Evolutionary conservation across 768 basidiomycete genomes (phyloP), one percentile per base, ranked within the genome.

Genomic region (Gloeophyllum trabeum): DNA sequence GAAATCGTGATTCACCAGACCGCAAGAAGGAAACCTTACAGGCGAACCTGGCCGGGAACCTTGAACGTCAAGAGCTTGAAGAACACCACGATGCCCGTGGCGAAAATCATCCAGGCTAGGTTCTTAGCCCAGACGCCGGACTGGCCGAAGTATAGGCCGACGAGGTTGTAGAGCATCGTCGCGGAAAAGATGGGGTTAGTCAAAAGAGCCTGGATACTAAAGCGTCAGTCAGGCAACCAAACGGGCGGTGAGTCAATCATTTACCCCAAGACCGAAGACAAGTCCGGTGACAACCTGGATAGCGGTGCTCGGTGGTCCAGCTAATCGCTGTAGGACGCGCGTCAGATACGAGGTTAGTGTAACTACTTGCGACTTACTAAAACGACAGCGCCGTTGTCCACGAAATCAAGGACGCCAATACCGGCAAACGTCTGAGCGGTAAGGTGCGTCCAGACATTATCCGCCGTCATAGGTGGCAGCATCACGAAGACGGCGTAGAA

Each of bases 401-500:
- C 35, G 40, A 57, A 46, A 38, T 59, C 58, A 7, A 59, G 45
- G 5, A 67, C 48, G 6, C 59, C 61, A 22, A 70, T 54, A 0
- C 66, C 69, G 1, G 61, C 53, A 35, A 59, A 60, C 3, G 64
- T 62, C 46, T 69, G 71, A 35, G 63, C 62, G 38, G 67, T 62
- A n/a, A 65, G 45, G 45, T 67, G 65, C 12, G 65, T 66, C 20
- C 62, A 35, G 7, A 46, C 42, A 40, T 63, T 59, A 23, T 56
- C 40, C 4, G 47, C 53, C 2, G 60, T 54, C 47, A 58, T 52
- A 10, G 63, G 54, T 6, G 53, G 46, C 4, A 64, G 59, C 6
- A 62, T 46, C 14, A 55, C 46, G 18, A 61, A 61, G 23, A 65
- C 54, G 19, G 61, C 59, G 45, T 57, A 60, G 34, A 70, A 53